phyloP scores from a whole-genome alignment of 768 basidiomycete species.

The Tylopilus sp. region DNA sequence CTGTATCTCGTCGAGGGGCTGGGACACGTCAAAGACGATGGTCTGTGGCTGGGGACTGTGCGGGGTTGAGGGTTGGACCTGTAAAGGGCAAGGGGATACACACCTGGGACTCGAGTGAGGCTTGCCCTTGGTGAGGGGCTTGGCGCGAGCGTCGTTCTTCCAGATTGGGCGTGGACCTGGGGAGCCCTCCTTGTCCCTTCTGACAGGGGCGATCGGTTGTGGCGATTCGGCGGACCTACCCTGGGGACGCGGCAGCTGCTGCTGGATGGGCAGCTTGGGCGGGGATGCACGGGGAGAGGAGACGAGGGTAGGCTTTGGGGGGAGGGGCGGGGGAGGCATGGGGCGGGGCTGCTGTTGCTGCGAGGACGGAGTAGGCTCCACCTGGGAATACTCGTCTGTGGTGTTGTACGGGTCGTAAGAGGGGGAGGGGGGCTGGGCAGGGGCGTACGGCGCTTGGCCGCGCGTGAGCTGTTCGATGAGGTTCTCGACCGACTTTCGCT shows the following conservation, averaged over 20 bases:
- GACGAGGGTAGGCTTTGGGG: slow-evolving; percentile 49
- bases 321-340: slow-evolving; percentile 54
- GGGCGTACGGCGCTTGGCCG: slow-evolving; percentile 33
- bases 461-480: slow-evolving; percentile 70
- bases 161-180: slow-evolving; percentile 55
- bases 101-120: slow-evolving; percentile 58
- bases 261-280: slow-evolving; percentile 53
- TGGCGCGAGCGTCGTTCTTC: slow-evolving; percentile 37
- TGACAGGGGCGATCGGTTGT: slow-evolving; percentile 35
- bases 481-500: slow-evolving; percentile 82
- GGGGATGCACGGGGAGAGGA: slow-evolving; percentile 65
- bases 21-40: slow-evolving; percentile 74
- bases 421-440: slow-evolving; percentile 37
- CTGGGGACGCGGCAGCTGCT: slow-evolving; percentile 41
- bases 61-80: not conserved
- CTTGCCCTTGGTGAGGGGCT: slow-evolving; percentile 41
- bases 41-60: slow-evolving; percentile 60
- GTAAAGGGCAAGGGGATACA: slow-evolving; percentile 10
- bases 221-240: slow-evolving; percentile 51
- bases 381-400: slow-evolving; percentile 46
- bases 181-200: slow-evolving; percentile 70
- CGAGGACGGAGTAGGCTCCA: slow-evolving; percentile 31
- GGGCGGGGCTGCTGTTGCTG: slow-evolving; percentile 34
- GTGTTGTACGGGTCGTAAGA: slow-evolving; percentile 35
- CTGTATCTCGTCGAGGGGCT: slow-evolving; percentile 68